Conservation (phyloP, 805 yeast species). For the Wickerhamomyces kurtzmanii region DNA sequence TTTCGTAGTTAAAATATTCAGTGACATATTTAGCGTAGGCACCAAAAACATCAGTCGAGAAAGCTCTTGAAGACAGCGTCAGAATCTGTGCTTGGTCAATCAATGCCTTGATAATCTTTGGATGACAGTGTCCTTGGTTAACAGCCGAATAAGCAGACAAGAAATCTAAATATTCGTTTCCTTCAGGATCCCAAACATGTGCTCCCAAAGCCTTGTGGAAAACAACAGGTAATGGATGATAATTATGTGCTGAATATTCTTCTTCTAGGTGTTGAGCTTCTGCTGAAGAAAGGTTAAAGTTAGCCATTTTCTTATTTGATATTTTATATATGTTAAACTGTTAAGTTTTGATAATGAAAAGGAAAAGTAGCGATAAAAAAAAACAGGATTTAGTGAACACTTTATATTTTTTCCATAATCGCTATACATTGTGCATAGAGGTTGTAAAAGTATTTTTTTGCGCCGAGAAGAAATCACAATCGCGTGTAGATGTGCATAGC, state of each 20-base stretch:
- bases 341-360: neutral
- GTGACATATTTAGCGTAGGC: constrained; percentile 80
- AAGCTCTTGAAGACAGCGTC: constrained; percentile 88
- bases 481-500: too few relatives aligned
- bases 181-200: constrained; percentile 97
- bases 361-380: neutral
- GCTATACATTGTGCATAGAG: constrained; percentile 17
- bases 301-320: constrained; percentile 8
- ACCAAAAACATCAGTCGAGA: constrained; percentile 83
- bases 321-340: neutral
- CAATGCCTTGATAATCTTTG: constrained; percentile 77
- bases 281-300: constrained; percentile 46
- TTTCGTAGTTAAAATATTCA: constrained; percentile 82
- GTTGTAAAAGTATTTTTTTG: too few relatives aligned
- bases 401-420: constrained; percentile 4
- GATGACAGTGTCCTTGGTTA: constrained; percentile 97
- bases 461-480: too few relatives aligned
- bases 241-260: constrained; percentile 89
- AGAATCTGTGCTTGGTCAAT: constrained; percentile 77
- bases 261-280: constrained; percentile 62
- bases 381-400: constrained; percentile 1
- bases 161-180: constrained; percentile 86
- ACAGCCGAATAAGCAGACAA: constrained; percentile 94
- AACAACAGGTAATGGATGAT: constrained; percentile 94
- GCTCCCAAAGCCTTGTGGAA: constrained; percentile 84